Evolutionary conservation across 164 flowering plant genomes (phyloP), one percentile per base, ranked within the genome.

Genomic region (Berberis thunbergii): DNA sequence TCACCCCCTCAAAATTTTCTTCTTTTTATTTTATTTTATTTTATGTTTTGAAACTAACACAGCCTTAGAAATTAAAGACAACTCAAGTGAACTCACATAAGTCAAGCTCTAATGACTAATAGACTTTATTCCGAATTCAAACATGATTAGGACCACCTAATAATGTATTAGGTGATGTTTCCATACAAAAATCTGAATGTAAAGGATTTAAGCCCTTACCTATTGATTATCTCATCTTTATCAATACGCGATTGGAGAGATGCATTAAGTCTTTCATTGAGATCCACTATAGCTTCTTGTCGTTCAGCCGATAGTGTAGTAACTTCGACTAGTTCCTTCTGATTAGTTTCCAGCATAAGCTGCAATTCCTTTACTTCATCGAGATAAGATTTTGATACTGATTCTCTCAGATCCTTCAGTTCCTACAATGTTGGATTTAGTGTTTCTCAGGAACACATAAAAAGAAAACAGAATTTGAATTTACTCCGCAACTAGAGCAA

Each of bases 181-280:
- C 26, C 26, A 26, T 26, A 26, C 26, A 26, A 26, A 26, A 26
- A 26, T 26, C 26, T 26, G 26, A 26, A 26, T 26, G 26, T 26
- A 26, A 26, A 26, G 26, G 26, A 26, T 48, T 56, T 4, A 56
- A 56, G 59, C 41, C 38, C 3, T 56, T 71, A 91, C 98, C 92
- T 87, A 59, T 72, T 74, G 45, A 91, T 76, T 64, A 91, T 78
- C 73, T 84, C 96, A 79, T 84, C 86, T 53, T 96, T 96, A 74
- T 94, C 99, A 57, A 55, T 64, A 63, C 85, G 83, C 63, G 99
- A 91, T 70, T 89, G 97, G 65, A 73, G 67, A 66, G 91, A 83
- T 58, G 93, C 85, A 72, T 64, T 64, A 57, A 91, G 90, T 71
- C 90, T 79, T 76, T 80, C 85, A 69, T 77, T 80, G 42, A 91